Evolutionary conservation across 352 stramenopile genomes (phyloP).

Genomic region (Globisporangium cylindrosporum): DNA sequence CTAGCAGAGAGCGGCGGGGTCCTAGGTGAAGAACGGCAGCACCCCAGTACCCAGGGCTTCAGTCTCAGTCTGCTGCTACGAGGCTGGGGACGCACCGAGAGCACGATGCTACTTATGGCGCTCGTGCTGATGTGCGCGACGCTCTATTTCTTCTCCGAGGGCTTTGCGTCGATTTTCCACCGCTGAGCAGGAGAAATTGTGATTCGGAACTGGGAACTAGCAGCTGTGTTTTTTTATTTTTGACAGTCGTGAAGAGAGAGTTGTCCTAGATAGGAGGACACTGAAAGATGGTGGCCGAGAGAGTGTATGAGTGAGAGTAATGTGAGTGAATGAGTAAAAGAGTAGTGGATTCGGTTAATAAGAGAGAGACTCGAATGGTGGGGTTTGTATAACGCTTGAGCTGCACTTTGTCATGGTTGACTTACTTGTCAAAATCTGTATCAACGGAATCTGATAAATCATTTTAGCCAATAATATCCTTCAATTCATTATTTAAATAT

Average conservation of each 20-base stretch:
- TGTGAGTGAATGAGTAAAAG: too few species aligned
- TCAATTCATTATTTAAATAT: neutral
- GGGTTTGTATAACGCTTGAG: neutral
- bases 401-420: neutral
- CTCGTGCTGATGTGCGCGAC: slow-evolving; percentile 20
- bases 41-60: too few species aligned
- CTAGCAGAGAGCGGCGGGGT: slow-evolving; percentile 5
- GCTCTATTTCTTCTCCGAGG: slow-evolving; percentile 16
- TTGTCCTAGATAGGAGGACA: too few species aligned
- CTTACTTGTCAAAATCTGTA: neutral
- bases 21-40: slow-evolving; percentile 1
- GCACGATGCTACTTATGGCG: slow-evolving; percentile 7
- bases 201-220: neutral
- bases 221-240: neutral
- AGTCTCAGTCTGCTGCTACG: neutral
- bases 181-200: neutral
- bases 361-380: too few species aligned
- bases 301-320: too few species aligned
- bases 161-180: neutral
- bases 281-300: too few species aligned
- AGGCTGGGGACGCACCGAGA: neutral
- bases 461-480: neutral
- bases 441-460: neutral
- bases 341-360: too few species aligned
- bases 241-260: too few species aligned